Evolutionary conservation across 805 yeast species (phyloP).

Genomic region (Myxozyma mucilagina): DNA sequence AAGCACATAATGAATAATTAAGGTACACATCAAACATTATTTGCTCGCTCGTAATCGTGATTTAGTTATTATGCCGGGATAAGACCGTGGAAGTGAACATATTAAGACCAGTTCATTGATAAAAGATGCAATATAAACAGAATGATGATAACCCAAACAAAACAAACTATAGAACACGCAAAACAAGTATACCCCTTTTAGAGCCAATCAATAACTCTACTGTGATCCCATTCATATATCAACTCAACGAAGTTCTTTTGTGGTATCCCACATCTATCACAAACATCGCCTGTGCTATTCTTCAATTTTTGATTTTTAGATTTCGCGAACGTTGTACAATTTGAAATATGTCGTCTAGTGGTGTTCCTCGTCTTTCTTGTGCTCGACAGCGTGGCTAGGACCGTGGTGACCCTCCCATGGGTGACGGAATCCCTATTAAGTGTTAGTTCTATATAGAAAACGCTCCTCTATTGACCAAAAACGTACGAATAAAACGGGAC

Average conservation of each 20-base stretch:
- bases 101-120: background rate
- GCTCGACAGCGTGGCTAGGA: constrained; percentile 16
- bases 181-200: background rate
- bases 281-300: background rate
- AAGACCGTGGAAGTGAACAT: too few species aligned
- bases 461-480: constrained; percentile 14
- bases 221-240: background rate
- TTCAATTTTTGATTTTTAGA: background rate
- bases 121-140: background rate
- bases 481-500: constrained; percentile 44
- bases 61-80: too few species aligned
- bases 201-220: too few species aligned
- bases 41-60: too few species aligned
- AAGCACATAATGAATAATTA: too few species aligned
- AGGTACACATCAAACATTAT: too few species aligned
- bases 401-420: constrained; percentile 45
- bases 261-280: background rate
- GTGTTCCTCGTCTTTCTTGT: constrained; percentile 33
- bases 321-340: background rate
- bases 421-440: constrained; percentile 35
- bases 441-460: background rate
- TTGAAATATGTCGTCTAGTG: constrained; percentile 1
- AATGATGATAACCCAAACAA: background rate
- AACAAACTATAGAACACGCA: background rate
- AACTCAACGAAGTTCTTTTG: background rate